These are phyloP conservation scores for Stachybotrys echinatus DNA, from an alignment of 2,329 filamentous ascomycete genomes.

Conservation along the genomic window DNA sequence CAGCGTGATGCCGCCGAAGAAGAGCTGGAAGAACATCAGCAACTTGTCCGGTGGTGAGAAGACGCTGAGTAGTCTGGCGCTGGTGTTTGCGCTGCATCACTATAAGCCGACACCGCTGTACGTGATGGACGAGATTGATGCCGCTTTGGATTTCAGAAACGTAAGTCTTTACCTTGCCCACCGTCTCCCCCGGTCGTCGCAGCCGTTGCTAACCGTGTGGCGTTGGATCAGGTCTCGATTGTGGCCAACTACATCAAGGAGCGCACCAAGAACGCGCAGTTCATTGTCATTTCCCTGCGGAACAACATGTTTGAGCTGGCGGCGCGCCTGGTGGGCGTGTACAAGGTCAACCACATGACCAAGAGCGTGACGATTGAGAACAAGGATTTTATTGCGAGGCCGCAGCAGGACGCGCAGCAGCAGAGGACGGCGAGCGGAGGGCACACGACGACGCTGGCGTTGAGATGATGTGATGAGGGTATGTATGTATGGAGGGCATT, in stretches of 20 bases:
- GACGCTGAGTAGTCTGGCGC: conserved; percentile 83
- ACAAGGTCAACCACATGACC: conserved; percentile 99
- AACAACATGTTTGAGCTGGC: conserved; percentile 99
- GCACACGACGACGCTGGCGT: conserved; percentile 27
- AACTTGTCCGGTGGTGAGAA: conserved; percentile 97
- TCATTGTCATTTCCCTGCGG: conserved; percentile 93
- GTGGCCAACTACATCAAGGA: conserved; percentile 99
- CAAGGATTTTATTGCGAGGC: conserved; percentile 61
- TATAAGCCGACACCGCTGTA: conserved; percentile 97
- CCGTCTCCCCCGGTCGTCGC: background rate
- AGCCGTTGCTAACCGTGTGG: conserved; percentile 13
- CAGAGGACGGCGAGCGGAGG: conserved; percentile 19
- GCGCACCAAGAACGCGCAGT: conserved; percentile 97
- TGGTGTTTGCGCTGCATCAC: conserved; percentile 97
- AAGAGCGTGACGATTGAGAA: conserved; percentile 90
- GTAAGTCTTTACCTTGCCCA: conserved; percentile 50
- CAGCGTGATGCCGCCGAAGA: conserved; percentile 98
- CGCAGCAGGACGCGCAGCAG: conserved; percentile 23
- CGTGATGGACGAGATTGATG: conserved; percentile 99
- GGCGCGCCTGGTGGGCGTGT: conserved; percentile 90
- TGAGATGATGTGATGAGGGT: conserved; percentile 20
- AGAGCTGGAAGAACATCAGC: conserved; percentile 99
- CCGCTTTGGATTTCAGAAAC: conserved; percentile 94
- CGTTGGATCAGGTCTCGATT: conserved; percentile 71
- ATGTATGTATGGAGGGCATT: conserved; percentile 6